Percentiles rank a stretch among this genome's conserved stretches.
Conservation (phyloP, 2,329 filamentous ascomycete species). For the Nemania sp. region DNA sequence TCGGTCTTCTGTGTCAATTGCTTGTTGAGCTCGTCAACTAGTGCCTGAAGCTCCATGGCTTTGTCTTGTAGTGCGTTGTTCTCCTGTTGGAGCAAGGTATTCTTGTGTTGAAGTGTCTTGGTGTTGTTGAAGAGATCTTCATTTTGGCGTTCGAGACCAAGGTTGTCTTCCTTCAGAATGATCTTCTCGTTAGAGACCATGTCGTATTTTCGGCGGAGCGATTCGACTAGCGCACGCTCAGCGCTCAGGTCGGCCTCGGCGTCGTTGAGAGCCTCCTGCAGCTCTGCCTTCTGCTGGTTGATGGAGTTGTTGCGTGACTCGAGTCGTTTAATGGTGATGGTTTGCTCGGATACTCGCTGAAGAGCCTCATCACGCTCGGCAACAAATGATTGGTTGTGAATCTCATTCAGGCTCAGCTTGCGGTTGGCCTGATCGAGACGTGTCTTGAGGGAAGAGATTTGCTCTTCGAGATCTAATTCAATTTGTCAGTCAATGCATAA, state of each 20-base stretch:
- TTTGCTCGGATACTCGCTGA: conserved; percentile 66
- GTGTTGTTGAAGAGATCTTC: conserved; percentile 67
- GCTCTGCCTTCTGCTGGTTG: conserved; percentile 58
- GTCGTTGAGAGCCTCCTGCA: conserved; percentile 54
- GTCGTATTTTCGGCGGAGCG: conserved; percentile 52
- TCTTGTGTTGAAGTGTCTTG: conserved; percentile 54
- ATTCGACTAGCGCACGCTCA: conserved; percentile 50
- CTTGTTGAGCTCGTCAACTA: conserved; percentile 56
- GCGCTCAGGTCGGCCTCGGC: conserved; percentile 51
- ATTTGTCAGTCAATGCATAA: conserved; percentile 28
- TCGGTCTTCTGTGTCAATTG: conserved; percentile 38
- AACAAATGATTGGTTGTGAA: conserved; percentile 71
- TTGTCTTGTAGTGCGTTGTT: conserved; percentile 60
- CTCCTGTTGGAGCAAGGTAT: conserved; percentile 61
- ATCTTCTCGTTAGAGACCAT: conserved; percentile 54
- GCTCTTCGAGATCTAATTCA: conserved; percentile 65
- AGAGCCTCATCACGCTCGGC: conserved; percentile 75
- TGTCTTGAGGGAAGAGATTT: conserved; percentile 69
- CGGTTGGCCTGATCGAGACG: conserved; percentile 72
- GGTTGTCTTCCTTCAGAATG: conserved; percentile 63
- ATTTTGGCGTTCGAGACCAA: conserved; percentile 65
- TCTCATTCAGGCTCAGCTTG: conserved; percentile 71
- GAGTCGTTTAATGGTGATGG: conserved; percentile 62
- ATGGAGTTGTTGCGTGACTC: conserved; percentile 56
- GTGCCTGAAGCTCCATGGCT: conserved; percentile 61